A percentile compares a stretch with the other conserved stretches of the same genome.
phyloP scores from a whole-genome alignment of 2,329 filamentous ascomycete species.

The Beauveria caledonica region DNA sequence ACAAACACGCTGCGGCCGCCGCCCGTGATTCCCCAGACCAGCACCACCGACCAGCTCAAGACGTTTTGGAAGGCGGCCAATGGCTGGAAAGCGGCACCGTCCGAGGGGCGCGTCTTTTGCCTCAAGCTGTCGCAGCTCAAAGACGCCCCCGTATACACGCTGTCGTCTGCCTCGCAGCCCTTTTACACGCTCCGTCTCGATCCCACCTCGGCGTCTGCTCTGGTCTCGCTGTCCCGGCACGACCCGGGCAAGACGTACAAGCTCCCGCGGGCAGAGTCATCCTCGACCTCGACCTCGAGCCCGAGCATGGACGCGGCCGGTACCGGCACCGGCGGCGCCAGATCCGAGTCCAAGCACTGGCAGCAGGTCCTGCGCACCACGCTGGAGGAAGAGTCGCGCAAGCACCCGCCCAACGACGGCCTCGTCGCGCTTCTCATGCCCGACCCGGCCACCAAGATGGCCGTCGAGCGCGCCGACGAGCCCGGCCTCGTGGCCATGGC shows the following conservation, averaged over 20 bases:
- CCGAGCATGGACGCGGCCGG: slow-evolving; percentile 21
- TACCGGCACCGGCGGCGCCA: not conserved
- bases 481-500: slow-evolving; percentile 52
- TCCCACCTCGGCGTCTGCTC: slow-evolving; percentile 54
- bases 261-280: slow-evolving; percentile 24
- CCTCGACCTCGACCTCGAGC: slow-evolving; percentile 21
- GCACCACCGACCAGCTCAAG: slow-evolving; percentile 53
- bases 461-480: slow-evolving; percentile 52
- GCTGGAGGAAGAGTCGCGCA: slow-evolving; percentile 46
- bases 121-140: slow-evolving; percentile 46
- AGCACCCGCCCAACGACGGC: slow-evolving; percentile 49
- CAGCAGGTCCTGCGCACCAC: slow-evolving; percentile 50
- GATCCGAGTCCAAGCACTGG: slow-evolving; percentile 41
- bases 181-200: slow-evolving; percentile 60
- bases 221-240: slow-evolving; percentile 50
- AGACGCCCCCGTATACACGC: slow-evolving; percentile 58
- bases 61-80: slow-evolving; percentile 62
- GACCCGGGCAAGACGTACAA: slow-evolving; percentile 53
- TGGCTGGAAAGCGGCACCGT: slow-evolving; percentile 55
- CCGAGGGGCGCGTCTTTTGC: slow-evolving; percentile 52
- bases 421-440: slow-evolving; percentile 64
- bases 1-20: slow-evolving; percentile 27
- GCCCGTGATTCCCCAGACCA: slow-evolving; percentile 39
- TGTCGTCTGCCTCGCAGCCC: slow-evolving; percentile 53
- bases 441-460: slow-evolving; percentile 53